Base-by-base conservation (phyloP, 2,329 filamentous ascomycete species). In the Chaetomiaceae sp. region DNA sequence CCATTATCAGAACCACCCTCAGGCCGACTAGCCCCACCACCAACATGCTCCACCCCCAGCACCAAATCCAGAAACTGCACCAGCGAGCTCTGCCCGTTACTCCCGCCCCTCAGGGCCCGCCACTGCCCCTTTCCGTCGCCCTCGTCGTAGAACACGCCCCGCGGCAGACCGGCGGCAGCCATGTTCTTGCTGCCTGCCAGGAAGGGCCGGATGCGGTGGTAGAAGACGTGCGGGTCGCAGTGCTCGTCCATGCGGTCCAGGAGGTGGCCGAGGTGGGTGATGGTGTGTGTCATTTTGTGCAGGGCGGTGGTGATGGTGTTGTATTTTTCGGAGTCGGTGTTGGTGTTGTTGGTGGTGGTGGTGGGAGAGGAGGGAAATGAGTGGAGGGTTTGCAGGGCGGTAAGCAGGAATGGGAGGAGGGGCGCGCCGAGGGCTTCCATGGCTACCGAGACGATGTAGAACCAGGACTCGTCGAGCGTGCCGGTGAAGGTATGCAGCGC, bases 141-240 rank as follows among this genome's bases (percentile, higher is more conserved):
- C 50, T 87, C 79, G 58, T 95, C 89, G 64, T 95, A 96, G 48
- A 91, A 82, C 5, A 97, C 83, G 0, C 92, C 92, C 12, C 82
- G 79, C 0, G 91, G 89, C 1, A 96, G 74, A 0, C 91, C 92
- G 0, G 89, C 89, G 7, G 85, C 81, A 7, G 76, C 81, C 92
- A 96, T 96, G 66, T 95, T 95, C 70, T 90, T 95, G 66, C 88
- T 91, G 3, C 92, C 92, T 0, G 92, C 90, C 2, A 97, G 75
- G 65, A 89, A 95, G 0, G 92, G 92, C 2, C 92, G 79, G 58
- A 97, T 93, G 38, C 82, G 79, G 68, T 95, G 83, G 68, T 95
- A 96, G 69, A 97, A 97, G 4, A 89, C 81, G 63, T 87, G 82
- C 0, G 91, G 90, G 54, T 92, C 85, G 65, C 91, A 96, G 55